phyloP scores from a whole-genome alignment of 139 green algal genomes.

The Micromonas pusilla region DNA sequence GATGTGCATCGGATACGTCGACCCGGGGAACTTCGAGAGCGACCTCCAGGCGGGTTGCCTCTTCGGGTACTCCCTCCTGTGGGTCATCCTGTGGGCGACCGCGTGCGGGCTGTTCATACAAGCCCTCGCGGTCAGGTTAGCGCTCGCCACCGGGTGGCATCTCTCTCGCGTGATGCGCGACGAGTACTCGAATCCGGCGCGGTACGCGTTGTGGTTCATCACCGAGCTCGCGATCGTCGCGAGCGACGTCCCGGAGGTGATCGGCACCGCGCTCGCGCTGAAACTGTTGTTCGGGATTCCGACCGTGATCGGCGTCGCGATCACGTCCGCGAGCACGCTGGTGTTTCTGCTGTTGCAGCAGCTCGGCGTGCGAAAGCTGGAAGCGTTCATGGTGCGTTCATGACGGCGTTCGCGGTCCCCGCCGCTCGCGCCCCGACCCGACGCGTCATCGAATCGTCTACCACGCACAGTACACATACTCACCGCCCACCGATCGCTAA shows the following conservation, averaged over 20 bases:
- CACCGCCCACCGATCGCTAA: no score
- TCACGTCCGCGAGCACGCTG: constrained; percentile 44
- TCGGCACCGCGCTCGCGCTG: constrained; percentile 51
- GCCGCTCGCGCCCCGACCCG: no score
- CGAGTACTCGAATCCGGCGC: constrained; percentile 26
- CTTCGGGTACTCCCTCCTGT: constrained; percentile 48
- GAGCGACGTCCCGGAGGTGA: constrained; percentile 50
- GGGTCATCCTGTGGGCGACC: constrained; percentile 76
- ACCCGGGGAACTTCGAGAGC: constrained; percentile 83
- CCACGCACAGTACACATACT: no score
- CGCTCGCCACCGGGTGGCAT: constrained; percentile 62
- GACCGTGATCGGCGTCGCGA: constrained; percentile 44
- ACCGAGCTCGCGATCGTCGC: constrained; percentile 41
- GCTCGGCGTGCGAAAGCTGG: constrained; percentile 55
- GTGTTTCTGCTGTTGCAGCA: constrained; percentile 40
- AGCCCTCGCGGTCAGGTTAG: constrained; percentile 65
- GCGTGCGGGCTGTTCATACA: constrained; percentile 71
- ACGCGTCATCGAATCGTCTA: no score
- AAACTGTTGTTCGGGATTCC: constrained; percentile 47
- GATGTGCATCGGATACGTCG: constrained; percentile 82
- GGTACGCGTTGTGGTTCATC: constrained; percentile 28
- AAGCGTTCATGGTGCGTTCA: constrained; percentile 76
- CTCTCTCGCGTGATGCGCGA: constrained; percentile 67
- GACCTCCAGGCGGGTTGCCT: constrained; percentile 67
- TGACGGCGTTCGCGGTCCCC: no score